Base-by-base conservation (phyloP, 208 protist genomes). In the Vickermania spadyakhi region DNA sequence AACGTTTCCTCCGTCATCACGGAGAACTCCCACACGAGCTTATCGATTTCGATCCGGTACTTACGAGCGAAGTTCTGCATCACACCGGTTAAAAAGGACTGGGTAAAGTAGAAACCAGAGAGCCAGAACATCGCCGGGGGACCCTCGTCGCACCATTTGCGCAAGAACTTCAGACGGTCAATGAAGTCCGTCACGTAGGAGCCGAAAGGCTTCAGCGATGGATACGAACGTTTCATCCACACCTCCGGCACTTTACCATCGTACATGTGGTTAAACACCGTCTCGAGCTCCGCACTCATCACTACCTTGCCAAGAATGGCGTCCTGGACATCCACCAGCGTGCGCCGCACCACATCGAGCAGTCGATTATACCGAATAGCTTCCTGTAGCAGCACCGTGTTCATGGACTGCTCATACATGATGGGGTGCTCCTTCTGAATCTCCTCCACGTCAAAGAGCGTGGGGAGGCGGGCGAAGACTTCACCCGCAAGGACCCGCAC, bases 51-150 rank as follows among this genome's bases (percentile, higher is more conserved):
- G 25, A 99, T 93, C 36, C 79, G 70, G 66, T 97, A 77, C 72
- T 96, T 96, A 28, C 97, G 84, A n/a, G 97, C 96, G 73, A 96
- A 97, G 83, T 98, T 98, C 72, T 99, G 96, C 76, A 97, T 93
- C 5, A 96, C 90, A 50, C 93, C 96, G 0, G 96, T 98, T 56
- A 98, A 71, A 77, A 98, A 98, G 0, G 93, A 95, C 71, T 98
- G 95, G 28, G 97, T 97, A 83, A 98, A 99, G 89, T 98, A 99
- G 74, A 99, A 98, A 26, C 93, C 93, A 52, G 93, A 96, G 30
- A 99, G 80, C 93, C 94, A 98, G 79, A 97, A 98, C 41, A 82
- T 77, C 5, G 67, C 55, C 56, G 97, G 95, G 18, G 81, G 83
- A 0, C 81, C 94, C 29, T 76, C 68, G 31, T 90, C 81, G 66